phyloP scores from a whole-genome alignment of 2,329 filamentous ascomycete genomes.

The Aspergillus pseudoterreus region DNA sequence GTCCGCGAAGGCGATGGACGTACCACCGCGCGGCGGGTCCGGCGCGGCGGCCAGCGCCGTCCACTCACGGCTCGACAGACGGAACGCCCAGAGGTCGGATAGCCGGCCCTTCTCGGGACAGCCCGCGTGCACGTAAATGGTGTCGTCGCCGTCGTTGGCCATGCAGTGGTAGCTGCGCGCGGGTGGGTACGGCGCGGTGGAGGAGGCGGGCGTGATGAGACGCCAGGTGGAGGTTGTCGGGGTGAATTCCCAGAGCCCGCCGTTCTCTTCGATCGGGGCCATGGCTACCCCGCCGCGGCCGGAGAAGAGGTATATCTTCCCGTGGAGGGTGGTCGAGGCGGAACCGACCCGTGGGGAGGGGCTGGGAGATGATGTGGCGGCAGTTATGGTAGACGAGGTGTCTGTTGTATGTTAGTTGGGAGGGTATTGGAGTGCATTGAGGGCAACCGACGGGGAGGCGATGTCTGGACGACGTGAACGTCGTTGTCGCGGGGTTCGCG shows the following conservation, averaged over 20 bases:
- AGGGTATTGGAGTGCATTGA: neutral
- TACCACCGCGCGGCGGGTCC: constrained; percentile 62
- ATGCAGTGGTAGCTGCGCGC: constrained; percentile 69
- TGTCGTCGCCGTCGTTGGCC: constrained; percentile 60
- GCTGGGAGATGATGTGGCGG: constrained; percentile 25
- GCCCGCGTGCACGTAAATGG: constrained; percentile 73
- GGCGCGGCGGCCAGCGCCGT: constrained; percentile 64
- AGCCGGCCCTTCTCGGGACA: constrained; percentile 62
- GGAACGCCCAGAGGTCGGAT: constrained; percentile 75
- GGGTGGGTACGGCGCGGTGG: constrained; percentile 50
- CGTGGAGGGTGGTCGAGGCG: constrained; percentile 64
- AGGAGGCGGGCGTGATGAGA: constrained; percentile 55
- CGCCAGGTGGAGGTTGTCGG: constrained; percentile 63
- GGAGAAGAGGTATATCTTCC: constrained; percentile 75
- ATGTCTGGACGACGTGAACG: constrained; percentile 60
- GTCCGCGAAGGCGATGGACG: constrained; percentile 62
- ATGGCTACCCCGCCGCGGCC: constrained; percentile 68
- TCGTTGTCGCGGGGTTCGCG: constrained; percentile 60
- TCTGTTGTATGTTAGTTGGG: neutral
- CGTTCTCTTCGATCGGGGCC: constrained; percentile 68
- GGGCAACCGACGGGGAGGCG: neutral
- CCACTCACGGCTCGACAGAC: constrained; percentile 63
- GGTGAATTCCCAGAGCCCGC: constrained; percentile 73
- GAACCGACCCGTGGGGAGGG: constrained; percentile 70
- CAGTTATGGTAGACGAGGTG: neutral